These are phyloP conservation scores for Pythium periplocum DNA, from an alignment of 352 stramenopile species.

Conservation along the genomic window DNA sequence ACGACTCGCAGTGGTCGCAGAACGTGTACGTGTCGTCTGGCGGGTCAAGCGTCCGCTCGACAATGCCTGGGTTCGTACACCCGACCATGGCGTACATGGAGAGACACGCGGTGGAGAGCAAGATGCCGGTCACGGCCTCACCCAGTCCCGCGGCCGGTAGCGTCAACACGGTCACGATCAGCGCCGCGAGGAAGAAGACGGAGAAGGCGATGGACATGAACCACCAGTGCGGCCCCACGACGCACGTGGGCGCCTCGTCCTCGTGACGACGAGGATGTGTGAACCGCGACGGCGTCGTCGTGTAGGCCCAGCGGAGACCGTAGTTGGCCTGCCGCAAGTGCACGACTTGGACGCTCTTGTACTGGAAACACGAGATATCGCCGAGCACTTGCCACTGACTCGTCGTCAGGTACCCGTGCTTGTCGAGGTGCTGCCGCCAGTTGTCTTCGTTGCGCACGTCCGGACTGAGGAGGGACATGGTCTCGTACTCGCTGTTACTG, in stretches of 20 bases:
- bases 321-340: constrained; percentile 51
- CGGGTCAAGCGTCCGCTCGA: constrained; percentile 29
- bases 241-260: constrained; percentile 30
- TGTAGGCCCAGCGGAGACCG: constrained; percentile 31
- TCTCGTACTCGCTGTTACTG: constrained; percentile 17
- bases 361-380: not conserved
- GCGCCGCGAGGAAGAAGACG: constrained; percentile 35
- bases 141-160: constrained; percentile 28
- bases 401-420: not conserved
- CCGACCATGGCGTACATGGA: constrained; percentile 67
- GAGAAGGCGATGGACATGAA: constrained; percentile 62
- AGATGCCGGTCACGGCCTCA: constrained; percentile 43
- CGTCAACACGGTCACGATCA: constrained; percentile 47
- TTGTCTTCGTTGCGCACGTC: constrained; percentile 1
- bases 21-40: constrained; percentile 63
- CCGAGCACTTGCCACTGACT: not conserved
- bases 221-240: constrained; percentile 77
- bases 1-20: constrained; percentile 77
- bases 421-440: constrained; percentile 9
- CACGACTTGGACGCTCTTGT: constrained; percentile 38
- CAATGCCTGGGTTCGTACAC: constrained; percentile 71
- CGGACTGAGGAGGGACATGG: constrained; percentile 19
- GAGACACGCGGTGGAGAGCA: constrained; percentile 53
- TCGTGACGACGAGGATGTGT: not conserved
- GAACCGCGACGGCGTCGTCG: not conserved